Conservation (phyloP, 2,329 filamentous ascomycete species). For the Nemania sp. region DNA sequence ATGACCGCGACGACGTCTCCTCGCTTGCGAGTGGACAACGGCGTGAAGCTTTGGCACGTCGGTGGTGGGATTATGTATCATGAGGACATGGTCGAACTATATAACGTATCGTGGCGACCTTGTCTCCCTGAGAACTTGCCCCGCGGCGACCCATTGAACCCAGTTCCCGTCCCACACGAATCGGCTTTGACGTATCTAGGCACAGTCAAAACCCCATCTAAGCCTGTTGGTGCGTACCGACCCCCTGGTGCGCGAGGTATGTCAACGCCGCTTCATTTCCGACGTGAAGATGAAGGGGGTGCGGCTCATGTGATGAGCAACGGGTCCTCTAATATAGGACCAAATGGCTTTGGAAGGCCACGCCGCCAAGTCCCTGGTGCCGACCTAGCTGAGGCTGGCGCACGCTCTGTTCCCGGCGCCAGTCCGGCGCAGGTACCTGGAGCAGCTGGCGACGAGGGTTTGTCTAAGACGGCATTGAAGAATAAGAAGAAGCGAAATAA, state of each 20-base stretch:
- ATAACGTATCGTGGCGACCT: constrained; percentile 90
- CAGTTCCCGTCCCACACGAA: constrained; percentile 80
- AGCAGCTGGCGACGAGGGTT: constrained; percentile 74
- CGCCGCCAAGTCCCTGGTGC: constrained; percentile 89
- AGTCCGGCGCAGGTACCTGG: constrained; percentile 71
- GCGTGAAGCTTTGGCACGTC: constrained; percentile 94
- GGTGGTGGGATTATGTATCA: constrained; percentile 92
- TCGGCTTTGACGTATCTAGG: constrained; percentile 86
- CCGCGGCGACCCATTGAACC: constrained; percentile 76
- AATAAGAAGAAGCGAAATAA: constrained; percentile 98
- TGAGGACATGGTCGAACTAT: constrained; percentile 93
- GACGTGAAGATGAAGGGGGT: constrained; percentile 96
- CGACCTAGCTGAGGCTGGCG: constrained; percentile 70
- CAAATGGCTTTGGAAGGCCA: constrained; percentile 83
- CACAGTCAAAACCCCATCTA: constrained; percentile 92
- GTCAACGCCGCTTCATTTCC: constrained; percentile 91
- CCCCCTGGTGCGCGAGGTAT: constrained; percentile 93
- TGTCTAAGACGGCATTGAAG: constrained; percentile 88
- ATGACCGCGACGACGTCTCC: constrained; percentile 98
- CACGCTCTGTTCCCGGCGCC: constrained; percentile 74
- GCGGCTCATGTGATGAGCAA: constrained; percentile 86
- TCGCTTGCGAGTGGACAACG: constrained; percentile 94
- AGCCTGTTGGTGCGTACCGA: constrained; percentile 96
- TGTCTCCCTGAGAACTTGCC: constrained; percentile 70
- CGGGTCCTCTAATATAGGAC: constrained; percentile 74